Evolutionary conservation across 2,329 filamentous ascomycete species (phyloP), one percentile per base, ranked within the genome.

Genomic region (Colletotrichum lentis): DNA sequence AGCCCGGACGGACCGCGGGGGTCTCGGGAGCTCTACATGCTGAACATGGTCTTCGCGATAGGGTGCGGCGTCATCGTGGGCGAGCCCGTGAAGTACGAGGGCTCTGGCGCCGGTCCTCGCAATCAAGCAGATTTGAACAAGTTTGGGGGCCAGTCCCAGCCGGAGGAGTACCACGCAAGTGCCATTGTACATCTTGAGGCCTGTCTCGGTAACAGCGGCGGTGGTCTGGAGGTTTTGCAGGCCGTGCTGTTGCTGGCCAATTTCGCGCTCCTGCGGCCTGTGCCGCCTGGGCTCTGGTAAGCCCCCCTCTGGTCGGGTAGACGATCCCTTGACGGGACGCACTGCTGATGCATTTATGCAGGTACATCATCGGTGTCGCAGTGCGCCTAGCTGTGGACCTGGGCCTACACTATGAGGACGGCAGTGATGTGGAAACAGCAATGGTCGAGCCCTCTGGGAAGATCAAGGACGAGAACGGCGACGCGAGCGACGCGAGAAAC

Each of bases 11-110:
- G 88, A 67, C 85, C 87, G 61, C 86, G 91, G 31, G 91, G 91
- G 2, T 87, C 93, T 5, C 86, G 91, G 62, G 94, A 97, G 78
- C 84, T 96, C n/a, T 98, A 97, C 79, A 88, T 96, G 81, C 84
- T 98, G 70, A 97, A 97, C 78, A 97, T 98, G 80, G 94, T 98
- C 27, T 98, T 97, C 80, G 95, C 95, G 16, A 97, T 98, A 73
- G 96, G 96, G 7, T 91, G 92, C 20, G 95, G 94, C 20, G 97
- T 97, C 73, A 97, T 97, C 71, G 89, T 97, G 72, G 92, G 86
- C 70, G 82, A 91, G 78, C 81, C 81, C 74, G 73, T 86, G 78
- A 77, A 86, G 76, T 78, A 86, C 8, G 80, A 82, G 53, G 77
- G 80, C 50, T 74, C 77, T 35, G 77, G 76, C 3, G 75, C 78